A percentile compares a stretch with the other conserved stretches of the same genome.
Evolutionary conservation across 2,329 filamentous ascomycete genomes (phyloP).

Genomic region (Calonectria pseudoturangicola): DNA sequence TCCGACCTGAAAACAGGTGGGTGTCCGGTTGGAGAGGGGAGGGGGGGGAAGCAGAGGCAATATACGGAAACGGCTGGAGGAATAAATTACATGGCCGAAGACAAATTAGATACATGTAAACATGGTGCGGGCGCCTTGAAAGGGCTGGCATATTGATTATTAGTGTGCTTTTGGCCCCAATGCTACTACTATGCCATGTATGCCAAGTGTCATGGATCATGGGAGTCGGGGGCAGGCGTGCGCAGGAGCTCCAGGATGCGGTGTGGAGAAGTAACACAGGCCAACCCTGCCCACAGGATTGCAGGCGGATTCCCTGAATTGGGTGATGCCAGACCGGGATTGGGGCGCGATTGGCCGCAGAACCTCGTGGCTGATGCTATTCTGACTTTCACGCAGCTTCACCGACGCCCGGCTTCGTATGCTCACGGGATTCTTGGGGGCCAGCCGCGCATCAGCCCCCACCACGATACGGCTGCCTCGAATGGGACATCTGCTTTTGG

Average conservation of each 20-base stretch:
- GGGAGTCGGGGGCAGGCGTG: constrained; percentile 23
- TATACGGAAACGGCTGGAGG: constrained; percentile 35
- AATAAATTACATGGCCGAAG: constrained; percentile 23
- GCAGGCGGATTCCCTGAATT: constrained; percentile 30
- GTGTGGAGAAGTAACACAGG: constrained; percentile 36
- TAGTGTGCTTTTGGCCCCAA: constrained; percentile 27
- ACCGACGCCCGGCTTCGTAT: constrained; percentile 36
- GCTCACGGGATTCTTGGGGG: constrained; percentile 5
- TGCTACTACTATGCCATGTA: constrained; percentile 33
- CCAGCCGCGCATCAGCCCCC: constrained; percentile 19
- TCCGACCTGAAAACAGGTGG: constrained; percentile 42
- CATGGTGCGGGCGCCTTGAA: constrained; percentile 41
- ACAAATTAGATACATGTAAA: constrained; percentile 47
- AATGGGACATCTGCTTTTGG: constrained; percentile 8
- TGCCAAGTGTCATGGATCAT: constrained; percentile 39
- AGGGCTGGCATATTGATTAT: constrained; percentile 31
- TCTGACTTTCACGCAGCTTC: constrained; percentile 35
- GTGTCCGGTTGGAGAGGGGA: constrained; percentile 37
- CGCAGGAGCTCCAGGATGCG: constrained; percentile 30
- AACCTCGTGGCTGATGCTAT: constrained; percentile 38
- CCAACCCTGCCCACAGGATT: constrained; percentile 36
- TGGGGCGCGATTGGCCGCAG: constrained; percentile 28
- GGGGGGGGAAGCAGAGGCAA: constrained; percentile 41
- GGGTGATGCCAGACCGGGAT: constrained; percentile 18
- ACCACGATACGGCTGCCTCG: constrained; percentile 1